phyloP scores from a whole-genome alignment of 1,284 basidiomycete species.

The Microbotryomycetes sp. region DNA sequence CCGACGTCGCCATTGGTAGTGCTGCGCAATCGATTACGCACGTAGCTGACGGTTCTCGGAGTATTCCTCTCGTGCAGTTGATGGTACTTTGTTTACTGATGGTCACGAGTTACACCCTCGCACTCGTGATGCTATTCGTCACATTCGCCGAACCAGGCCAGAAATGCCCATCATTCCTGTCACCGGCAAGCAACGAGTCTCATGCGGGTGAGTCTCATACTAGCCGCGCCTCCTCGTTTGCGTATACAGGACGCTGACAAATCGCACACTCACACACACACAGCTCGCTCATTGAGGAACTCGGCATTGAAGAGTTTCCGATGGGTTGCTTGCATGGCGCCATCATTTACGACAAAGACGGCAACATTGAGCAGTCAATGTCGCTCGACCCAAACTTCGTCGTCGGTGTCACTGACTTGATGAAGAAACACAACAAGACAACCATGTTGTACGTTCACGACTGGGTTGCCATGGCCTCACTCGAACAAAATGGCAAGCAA shows the following conservation, averaged over 20 bases:
- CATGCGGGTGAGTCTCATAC: conserved; percentile 19
- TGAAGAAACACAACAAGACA: conserved; percentile 36
- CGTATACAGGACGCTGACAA: neutral
- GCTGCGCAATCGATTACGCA: neutral
- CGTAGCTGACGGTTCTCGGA: neutral
- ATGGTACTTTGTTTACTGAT: conserved; percentile 36
- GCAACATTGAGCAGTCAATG: conserved; percentile 27
- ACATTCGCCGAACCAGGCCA: conserved; percentile 30
- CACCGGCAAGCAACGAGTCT: conserved; percentile 35
- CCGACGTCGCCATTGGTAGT: neutral
- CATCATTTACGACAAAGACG: conserved; percentile 35
- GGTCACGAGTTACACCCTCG: conserved; percentile 33
- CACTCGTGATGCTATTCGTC: conserved; percentile 24
- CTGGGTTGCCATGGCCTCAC: conserved; percentile 34
- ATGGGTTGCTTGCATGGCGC: conserved; percentile 33
- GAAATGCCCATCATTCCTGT: conserved; percentile 35
- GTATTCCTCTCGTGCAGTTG: conserved; percentile 10
- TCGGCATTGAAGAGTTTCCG: conserved; percentile 25
- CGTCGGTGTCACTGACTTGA: conserved; percentile 31
- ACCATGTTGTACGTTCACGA: conserved; percentile 36
- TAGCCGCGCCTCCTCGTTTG: neutral
- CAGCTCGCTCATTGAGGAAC: conserved; percentile 23
- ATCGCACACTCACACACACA: neutral
- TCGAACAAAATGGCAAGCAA: conserved; percentile 33
- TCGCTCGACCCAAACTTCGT: conserved; percentile 32